A percentile compares a stretch with the other conserved stretches of the same genome.
These are phyloP conservation scores for Solanum etuberosum DNA, from an alignment of 257 asterid genomes.

Conservation along the genomic window DNA sequence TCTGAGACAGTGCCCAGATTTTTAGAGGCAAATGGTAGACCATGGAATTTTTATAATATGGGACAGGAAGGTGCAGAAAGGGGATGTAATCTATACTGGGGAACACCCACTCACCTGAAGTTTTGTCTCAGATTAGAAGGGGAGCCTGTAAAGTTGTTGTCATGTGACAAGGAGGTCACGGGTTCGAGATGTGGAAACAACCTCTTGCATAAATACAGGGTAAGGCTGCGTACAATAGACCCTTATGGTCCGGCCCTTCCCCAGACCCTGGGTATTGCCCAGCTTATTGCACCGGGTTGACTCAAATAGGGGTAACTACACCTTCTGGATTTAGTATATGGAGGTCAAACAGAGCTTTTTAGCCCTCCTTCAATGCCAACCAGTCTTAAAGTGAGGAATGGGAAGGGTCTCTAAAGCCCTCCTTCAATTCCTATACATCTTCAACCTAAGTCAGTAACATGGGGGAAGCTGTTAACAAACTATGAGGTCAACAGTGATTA, in stretches of 20 bases:
- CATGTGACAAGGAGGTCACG: neutral
- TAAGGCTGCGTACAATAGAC: neutral
- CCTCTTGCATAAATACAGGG: neutral
- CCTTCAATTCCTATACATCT: neutral
- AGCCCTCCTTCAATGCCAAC: neutral
- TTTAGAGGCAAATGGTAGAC: neutral
- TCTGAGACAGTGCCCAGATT: neutral
- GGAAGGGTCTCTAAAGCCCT: neutral
- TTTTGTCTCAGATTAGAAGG: neutral
- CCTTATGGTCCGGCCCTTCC: neutral
- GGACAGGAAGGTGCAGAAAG: neutral
- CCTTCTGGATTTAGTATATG: neutral
- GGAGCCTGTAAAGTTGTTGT: neutral
- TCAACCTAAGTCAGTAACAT: neutral
- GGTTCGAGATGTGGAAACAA: neutral
- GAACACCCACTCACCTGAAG: neutral
- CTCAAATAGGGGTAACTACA: neutral
- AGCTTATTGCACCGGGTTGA: neutral
- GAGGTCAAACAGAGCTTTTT: neutral
- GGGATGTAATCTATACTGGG: neutral
- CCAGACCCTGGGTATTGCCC: neutral
- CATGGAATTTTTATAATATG: neutral
- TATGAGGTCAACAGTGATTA: neutral
- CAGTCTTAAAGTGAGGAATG: neutral
- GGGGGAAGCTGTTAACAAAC: neutral